Evolutionary conservation across 2,329 filamentous ascomycete genomes (phyloP), one percentile per base, ranked within the genome.

Genomic region (Chaetomiaceae sp.): DNA sequence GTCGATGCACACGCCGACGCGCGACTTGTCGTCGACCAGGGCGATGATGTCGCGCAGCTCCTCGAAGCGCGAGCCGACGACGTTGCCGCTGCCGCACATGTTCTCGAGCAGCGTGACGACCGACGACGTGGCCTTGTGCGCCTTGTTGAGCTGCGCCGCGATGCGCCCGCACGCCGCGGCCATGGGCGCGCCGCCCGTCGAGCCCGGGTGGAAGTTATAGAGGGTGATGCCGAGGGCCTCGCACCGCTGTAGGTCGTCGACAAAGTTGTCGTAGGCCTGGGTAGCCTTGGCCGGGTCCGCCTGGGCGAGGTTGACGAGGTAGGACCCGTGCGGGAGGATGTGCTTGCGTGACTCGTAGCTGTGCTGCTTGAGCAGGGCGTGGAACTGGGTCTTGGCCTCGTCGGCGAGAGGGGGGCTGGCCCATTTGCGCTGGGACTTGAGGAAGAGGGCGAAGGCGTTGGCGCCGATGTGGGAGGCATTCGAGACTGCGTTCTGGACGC

Each of bases 131-230:
- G 85, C 87, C 48, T 77, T 75, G 63, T 97, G 89, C 0, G 91
- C 86, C 52, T 78, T 79, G 65, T 96, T 96, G 44, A 99, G 77
- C 61, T 91, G 86, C 37, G 77, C 73, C 2, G 93, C 90, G 44
- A 99, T 88, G 34, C 93, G 82, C 13, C 70, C 74, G 51, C 95
- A 85, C 3, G 91, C 91, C 17, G 82, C 83, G 0, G 76, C 72
- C 31, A 85, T 81, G 3, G 79, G 75, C 30, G 79, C 78, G 41
- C 85, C 83, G 50, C 86, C 86, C 2, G 86, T 86, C 51, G 85
- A 91, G 17, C 93, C 93, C 0, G 93, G 93, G 65, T 99, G 93
- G 72, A 99, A 97, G 70, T 99, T 99, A 74, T 97, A 99, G n/a
- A 96, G 77, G 55, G 73, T 77, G 62, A 99, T 96, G 1, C 90